Evolutionary conservation across 768 basidiomycete species (phyloP), one percentile per base, ranked within the genome.

Genomic region (Lyophyllum shimeji): DNA sequence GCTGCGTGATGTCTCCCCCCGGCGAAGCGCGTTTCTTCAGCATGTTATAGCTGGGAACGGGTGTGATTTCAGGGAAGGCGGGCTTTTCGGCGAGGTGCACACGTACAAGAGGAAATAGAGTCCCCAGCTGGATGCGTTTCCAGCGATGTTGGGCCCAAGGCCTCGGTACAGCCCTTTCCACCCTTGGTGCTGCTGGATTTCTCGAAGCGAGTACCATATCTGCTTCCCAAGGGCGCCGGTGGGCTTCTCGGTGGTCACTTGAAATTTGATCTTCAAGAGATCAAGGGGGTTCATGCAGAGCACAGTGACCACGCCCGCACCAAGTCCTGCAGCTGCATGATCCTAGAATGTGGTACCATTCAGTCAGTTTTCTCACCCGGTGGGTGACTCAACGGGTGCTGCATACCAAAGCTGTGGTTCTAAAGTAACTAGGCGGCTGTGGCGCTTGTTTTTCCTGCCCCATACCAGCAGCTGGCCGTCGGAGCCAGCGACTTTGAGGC

Each of bases 211-310:
- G 40, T 71, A 64, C 82, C 88, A 94, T 59, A 98, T 94, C 54
- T 88, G 84, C 57, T 75, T 82, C 29, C 90, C 86, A 31, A 88
- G 67, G 27, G 83, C 83, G 15, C 82, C 85, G 39, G 77, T 71
- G 0, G 82, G 82, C 31, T 77, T 80, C 27, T 79, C 72, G 0
- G 90, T 95, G 20, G 87, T 84, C 6, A 97, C 91, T 72, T 98
- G 97, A 50, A 94, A 85, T 67, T 93, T 89, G 68, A 97, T 81
- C 75, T 98, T 98, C 71, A 99, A 80, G 11, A 98, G 82, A 73
- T 99, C 97, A 31, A 99, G 81, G 7, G 97, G 97, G 69, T 98
- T 95, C 93, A 98, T 95, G 72, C 92, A 92, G 27, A 98, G 78
- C 46, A 95, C 94, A 33, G 93, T 91, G 64, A 89, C 87, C 62